These are phyloP conservation scores for Candida orba DNA, from an alignment of 805 yeast species.

Conservation along the genomic window DNA sequence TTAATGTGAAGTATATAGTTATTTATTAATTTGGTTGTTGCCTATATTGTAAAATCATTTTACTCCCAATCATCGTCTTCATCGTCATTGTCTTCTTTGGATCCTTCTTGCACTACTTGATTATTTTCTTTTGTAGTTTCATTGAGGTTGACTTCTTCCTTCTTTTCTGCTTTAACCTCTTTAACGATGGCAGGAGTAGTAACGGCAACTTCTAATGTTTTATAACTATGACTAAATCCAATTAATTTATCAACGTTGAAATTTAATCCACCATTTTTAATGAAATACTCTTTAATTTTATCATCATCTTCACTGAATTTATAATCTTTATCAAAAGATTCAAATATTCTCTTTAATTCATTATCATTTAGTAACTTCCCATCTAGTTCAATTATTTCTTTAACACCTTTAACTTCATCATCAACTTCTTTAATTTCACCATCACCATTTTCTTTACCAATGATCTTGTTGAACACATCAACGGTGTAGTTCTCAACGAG, in stretches of 20 bases:
- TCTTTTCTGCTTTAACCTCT: conserved; percentile 32
- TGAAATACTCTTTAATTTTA: neutral
- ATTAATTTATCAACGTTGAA: neutral
- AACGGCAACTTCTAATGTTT: too few relatives aligned
- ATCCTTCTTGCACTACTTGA: conserved; percentile 5
- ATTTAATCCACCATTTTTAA: neutral
- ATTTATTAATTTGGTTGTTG: neutral
- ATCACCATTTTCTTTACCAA: conserved; percentile 37
- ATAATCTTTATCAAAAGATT: conserved; percentile 11
- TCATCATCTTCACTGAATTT: conserved; percentile 27
- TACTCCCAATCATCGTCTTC: conserved; percentile 10
- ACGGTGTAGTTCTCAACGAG: conserved; percentile 65
- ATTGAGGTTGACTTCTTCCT: conserved; percentile 17
- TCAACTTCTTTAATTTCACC: too few relatives aligned
- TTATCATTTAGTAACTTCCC: neutral
- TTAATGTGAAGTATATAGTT: neutral
- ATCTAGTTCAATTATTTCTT: conserved; percentile 15
- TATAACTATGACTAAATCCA: neutral
- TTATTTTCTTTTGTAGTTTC: conserved; percentile 48
- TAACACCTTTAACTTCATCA: conserved; percentile 18
- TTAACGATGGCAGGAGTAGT: neutral
- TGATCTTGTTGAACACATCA: conserved; percentile 39
- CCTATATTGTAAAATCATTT: neutral
- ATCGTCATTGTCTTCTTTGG: conserved; percentile 14
- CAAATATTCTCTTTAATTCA: neutral